Percentiles rank a stretch among this genome's conserved stretches.
phyloP scores from a whole-genome alignment of 2,329 filamentous ascomycete species.

The Akanthomyces lecanii region DNA sequence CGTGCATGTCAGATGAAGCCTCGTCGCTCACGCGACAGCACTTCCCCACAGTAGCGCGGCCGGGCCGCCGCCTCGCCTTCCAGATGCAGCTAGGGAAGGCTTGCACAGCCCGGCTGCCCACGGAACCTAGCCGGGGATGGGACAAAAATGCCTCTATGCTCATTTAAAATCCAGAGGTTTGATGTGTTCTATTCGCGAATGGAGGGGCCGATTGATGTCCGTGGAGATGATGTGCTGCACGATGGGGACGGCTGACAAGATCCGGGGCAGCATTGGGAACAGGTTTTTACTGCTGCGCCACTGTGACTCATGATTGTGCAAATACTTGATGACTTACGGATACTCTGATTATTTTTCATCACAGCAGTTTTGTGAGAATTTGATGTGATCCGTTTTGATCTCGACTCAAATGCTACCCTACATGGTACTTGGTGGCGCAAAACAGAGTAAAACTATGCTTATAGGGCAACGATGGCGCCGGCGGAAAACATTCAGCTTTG shows the following conservation, averaged over 20 bases:
- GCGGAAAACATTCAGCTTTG: too few species aligned
- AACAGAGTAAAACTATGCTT: too few species aligned
- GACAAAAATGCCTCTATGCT: background rate
- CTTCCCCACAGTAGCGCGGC: background rate
- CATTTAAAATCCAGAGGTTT: background rate
- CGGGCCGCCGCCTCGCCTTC: slow-evolving; percentile 7
- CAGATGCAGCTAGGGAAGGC: background rate
- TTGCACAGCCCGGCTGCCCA: slow-evolving; percentile 5
- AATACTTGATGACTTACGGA: too few species aligned
- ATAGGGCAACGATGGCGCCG: too few species aligned
- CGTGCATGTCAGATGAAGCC: background rate
- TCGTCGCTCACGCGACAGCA: slow-evolving; percentile 8
- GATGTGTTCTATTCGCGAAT: background rate
- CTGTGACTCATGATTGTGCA: background rate
- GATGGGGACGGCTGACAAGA: slow-evolving; percentile 4
- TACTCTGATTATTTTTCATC: too few species aligned
- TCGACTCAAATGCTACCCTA: too few species aligned
- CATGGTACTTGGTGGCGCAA: too few species aligned
- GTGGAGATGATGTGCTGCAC: background rate
- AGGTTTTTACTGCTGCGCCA: background rate
- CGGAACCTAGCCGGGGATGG: background rate
- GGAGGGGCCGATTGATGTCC: background rate
- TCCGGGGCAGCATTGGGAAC: background rate
- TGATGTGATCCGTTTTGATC: too few species aligned
- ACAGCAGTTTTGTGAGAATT: too few species aligned